These are phyloP conservation scores for Apiotrichum siamense DNA, from an alignment of 1,284 basidiomycete genomes.

Conservation along the genomic window DNA sequence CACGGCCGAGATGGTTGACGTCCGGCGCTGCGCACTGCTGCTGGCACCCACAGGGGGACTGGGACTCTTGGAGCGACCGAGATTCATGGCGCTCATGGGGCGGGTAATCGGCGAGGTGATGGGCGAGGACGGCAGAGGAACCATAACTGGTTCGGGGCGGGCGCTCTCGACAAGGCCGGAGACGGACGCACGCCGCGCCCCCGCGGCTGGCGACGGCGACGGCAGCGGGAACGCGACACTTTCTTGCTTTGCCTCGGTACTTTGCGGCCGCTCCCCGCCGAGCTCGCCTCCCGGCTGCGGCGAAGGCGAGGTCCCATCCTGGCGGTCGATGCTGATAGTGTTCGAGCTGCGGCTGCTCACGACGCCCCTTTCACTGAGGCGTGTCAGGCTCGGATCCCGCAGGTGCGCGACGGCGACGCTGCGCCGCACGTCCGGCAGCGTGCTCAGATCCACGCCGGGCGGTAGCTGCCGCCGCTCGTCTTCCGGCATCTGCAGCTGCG, in stretches of 20 bases:
- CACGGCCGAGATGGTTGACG: background rate
- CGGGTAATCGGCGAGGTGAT: background rate
- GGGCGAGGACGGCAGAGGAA: slow-evolving; percentile 19
- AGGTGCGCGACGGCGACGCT: background rate
- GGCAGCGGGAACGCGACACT: background rate
- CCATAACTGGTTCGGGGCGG: slow-evolving; percentile 17
- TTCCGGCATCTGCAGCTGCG: background rate
- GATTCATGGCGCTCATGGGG: background rate
- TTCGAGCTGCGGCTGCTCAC: background rate
- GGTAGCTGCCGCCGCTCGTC: too few species aligned
- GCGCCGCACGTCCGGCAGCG: background rate
- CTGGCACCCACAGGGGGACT: background rate
- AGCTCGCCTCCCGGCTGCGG: too few species aligned
- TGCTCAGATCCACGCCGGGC: background rate
- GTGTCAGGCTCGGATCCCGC: background rate
- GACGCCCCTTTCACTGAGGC: background rate
- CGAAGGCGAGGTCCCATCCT: background rate
- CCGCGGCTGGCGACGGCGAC: background rate
- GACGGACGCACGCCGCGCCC: background rate
- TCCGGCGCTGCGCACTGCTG: background rate
- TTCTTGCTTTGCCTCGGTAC: background rate
- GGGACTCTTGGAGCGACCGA: background rate
- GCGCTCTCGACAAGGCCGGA: background rate
- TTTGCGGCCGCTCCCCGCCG: too few species aligned
- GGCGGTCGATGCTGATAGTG: background rate